Evolutionary conservation across 805 yeast genomes (phyloP).

Genomic region (Candida bentonensis): DNA sequence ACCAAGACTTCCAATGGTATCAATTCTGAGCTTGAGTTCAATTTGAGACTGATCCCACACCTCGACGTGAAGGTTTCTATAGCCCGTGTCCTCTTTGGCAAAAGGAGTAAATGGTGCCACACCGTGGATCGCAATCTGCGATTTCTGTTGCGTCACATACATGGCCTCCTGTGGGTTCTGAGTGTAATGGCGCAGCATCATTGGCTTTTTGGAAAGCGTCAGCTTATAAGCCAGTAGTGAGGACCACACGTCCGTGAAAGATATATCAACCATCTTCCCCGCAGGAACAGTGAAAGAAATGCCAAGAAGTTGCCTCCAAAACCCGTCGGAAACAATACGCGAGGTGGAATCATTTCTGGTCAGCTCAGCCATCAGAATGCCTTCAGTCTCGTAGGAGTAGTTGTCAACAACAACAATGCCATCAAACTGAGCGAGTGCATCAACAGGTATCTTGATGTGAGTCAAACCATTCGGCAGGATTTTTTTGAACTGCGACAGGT

Average conservation of each 20-base stretch:
- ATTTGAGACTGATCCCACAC: background rate
- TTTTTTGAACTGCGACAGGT: background rate
- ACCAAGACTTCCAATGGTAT: background rate
- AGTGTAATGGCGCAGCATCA: background rate
- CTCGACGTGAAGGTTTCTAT: background rate
- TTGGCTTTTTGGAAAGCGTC: background rate
- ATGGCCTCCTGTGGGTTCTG: background rate
- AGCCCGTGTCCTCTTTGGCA: background rate
- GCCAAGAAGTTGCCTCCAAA: background rate
- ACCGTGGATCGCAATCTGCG: background rate
- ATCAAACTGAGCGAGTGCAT: background rate
- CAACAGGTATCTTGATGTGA: background rate
- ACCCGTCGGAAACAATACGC: background rate
- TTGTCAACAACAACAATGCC: background rate
- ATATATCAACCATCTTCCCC: background rate
- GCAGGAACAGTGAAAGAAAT: background rate
- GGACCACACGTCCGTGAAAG: background rate
- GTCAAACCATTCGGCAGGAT: background rate
- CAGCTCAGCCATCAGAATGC: background rate
- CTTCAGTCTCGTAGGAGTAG: background rate
- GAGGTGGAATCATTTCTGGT: background rate
- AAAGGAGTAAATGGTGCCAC: background rate
- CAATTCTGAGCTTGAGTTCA: background rate
- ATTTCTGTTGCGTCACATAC: background rate
- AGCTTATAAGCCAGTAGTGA: conserved; percentile 1